phyloP scores from a whole-genome alignment of 768 basidiomycete species.

The Lyophyllum atratum region DNA sequence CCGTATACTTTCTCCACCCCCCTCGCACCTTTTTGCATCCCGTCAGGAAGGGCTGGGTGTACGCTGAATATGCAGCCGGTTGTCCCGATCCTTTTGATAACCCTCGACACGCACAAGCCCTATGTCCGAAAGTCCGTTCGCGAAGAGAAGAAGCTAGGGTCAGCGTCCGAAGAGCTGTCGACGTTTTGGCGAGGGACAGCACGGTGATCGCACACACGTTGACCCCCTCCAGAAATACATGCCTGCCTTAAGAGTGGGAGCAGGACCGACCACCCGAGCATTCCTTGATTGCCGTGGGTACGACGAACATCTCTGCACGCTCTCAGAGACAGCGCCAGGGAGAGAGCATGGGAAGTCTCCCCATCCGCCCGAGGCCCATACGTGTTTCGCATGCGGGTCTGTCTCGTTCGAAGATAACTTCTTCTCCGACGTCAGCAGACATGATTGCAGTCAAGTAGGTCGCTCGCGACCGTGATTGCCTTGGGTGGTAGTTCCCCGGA shows the following conservation, averaged over 20 bases:
- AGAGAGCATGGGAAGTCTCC: too few relatives aligned
- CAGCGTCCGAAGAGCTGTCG: constrained; percentile 12
- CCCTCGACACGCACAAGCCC: neutral
- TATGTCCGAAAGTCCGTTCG: constrained; percentile 14
- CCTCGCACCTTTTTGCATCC: neutral
- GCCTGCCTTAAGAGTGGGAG: neutral
- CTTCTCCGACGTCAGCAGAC: neutral
- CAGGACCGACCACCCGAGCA: constrained; percentile 3
- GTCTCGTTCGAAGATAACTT: too few relatives aligned
- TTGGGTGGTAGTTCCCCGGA: constrained; percentile 1
- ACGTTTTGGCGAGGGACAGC: constrained; percentile 9
- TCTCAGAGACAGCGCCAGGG: neutral
- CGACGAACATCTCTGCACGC: neutral
- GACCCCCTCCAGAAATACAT: neutral
- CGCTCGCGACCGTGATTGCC: neutral
- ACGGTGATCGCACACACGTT: too few relatives aligned
- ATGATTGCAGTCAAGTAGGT: constrained; percentile 7
- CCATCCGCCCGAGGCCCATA: neutral
- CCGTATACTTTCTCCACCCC: neutral
- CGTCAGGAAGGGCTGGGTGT: neutral
- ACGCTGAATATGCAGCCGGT: neutral
- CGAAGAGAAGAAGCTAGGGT: neutral
- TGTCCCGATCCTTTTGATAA: neutral
- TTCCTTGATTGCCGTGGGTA: constrained; percentile 22
- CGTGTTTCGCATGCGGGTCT: neutral